A percentile compares a stretch with the other conserved stretches of the same genome.
Evolutionary conservation across 352 stramenopile species (phyloP).

Genomic region (Phytophthora sojae): DNA sequence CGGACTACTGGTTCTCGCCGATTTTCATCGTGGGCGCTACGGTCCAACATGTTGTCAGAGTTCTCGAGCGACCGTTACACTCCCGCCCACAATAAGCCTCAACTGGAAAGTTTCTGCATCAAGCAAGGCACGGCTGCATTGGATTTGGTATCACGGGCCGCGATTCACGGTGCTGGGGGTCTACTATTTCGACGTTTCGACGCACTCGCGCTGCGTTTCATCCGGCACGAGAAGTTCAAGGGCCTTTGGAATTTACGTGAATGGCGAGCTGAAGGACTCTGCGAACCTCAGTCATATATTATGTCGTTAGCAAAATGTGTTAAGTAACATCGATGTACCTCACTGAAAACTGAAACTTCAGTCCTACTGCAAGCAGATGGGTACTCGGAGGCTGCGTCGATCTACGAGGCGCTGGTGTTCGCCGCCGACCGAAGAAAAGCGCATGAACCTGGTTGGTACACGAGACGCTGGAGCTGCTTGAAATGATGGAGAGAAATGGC

Average conservation of each 20-base stretch:
- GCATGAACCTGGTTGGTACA: constrained; percentile 46
- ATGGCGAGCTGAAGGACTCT: constrained; percentile 81
- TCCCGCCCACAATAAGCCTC: constrained; percentile 2
- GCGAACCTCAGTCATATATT: constrained; percentile 87
- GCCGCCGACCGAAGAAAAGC: constrained; percentile 68
- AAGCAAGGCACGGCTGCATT: constrained; percentile 44
- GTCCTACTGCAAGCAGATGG: constrained; percentile 94
- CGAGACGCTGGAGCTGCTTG: constrained; percentile 41
- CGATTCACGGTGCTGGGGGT: constrained; percentile 41
- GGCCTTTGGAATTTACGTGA: constrained; percentile 48
- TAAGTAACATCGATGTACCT: no score
- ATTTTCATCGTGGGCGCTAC: constrained; percentile 64
- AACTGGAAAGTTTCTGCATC: constrained; percentile 52
- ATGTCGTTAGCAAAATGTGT: no score
- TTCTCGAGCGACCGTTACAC: constrained; percentile 55
- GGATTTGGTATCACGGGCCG: constrained; percentile 53
- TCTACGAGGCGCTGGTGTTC: constrained; percentile 92
- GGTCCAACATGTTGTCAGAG: constrained; percentile 69
- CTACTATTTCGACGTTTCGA: constrained; percentile 59
- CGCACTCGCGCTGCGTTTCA: constrained; percentile 49
- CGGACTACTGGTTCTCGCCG: constrained; percentile 60
- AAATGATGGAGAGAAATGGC: constrained; percentile 61
- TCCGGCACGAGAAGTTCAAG: constrained; percentile 53
- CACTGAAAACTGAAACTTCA: no score
- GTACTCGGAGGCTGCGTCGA: constrained; percentile 87